Evolutionary conservation across 345 rosid genomes (phyloP).

Genomic region (Eutrema heterophyllum): DNA sequence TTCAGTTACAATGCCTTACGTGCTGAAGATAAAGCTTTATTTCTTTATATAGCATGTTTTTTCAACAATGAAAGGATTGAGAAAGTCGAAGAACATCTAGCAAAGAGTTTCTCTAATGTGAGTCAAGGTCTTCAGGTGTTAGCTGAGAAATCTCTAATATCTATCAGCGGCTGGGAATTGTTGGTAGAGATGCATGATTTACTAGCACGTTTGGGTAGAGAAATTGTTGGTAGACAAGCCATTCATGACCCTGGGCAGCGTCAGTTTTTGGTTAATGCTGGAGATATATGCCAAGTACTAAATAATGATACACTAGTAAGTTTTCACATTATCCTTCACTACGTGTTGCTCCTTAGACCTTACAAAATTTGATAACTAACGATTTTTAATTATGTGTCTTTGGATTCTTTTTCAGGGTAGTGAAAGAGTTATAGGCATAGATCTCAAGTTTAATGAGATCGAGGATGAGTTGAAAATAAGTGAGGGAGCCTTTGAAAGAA

Average conservation of each 20-base stretch:
- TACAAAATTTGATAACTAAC: not conserved
- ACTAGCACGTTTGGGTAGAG: slow-evolving; percentile 21
- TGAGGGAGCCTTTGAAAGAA: not conserved
- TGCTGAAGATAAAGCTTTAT: slow-evolving; percentile 12
- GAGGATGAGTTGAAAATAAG: not conserved
- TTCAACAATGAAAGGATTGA: not conserved
- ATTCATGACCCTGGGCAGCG: slow-evolving; percentile 8
- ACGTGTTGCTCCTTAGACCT: not conserved
- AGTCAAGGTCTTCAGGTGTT: not conserved
- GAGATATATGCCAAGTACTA: no score
- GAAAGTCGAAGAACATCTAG: not conserved
- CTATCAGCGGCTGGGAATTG: not conserved
- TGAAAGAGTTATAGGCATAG: slow-evolving; percentile 2
- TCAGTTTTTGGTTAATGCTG: slow-evolving; percentile 24
- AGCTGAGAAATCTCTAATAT: slow-evolving; percentile 27
- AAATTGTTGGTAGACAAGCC: slow-evolving; percentile 24
- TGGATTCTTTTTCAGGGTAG: not conserved
- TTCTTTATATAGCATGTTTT: slow-evolving; percentile 32
- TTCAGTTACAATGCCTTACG: slow-evolving; percentile 32
- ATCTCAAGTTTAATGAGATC: not conserved
- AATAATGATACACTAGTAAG: slow-evolving; percentile 10
- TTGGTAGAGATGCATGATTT: slow-evolving; percentile 25
- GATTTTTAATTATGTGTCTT: not conserved
- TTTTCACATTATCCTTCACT: not conserved
- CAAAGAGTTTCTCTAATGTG: not conserved